These are phyloP conservation scores for Paraphysoderma sedebokerense DNA, from an alignment of 371 early-diverging fungal species.

Conservation along the genomic window DNA sequence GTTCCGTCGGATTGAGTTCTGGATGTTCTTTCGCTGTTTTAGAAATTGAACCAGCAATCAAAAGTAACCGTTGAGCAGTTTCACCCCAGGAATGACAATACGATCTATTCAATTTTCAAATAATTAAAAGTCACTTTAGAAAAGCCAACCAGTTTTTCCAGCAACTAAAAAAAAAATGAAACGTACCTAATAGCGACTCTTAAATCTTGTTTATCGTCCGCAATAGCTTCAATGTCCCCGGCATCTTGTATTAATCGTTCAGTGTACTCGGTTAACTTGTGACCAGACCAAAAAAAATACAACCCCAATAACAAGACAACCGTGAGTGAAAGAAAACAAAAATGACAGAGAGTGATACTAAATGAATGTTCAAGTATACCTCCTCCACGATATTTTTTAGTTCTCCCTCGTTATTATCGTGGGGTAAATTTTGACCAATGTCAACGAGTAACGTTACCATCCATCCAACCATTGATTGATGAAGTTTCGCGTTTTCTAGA, in stretches of 20 bases:
- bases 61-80: no score
- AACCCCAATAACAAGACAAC: neutral
- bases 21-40: no score
- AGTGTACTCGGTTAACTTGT: constrained; percentile 18
- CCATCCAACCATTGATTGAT: constrained; percentile 22
- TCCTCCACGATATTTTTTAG: constrained; percentile 14
- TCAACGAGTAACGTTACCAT: constrained; percentile 26
- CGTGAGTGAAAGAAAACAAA: neutral
- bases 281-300: neutral
- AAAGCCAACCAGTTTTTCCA: no score
- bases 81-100: no score
- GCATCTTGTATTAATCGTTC: constrained; percentile 17
- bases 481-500: constrained; percentile 23
- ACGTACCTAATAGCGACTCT: no score
- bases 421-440: constrained; percentile 13
- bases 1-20: no score
- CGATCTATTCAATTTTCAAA: no score
- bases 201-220: constrained; percentile 21
- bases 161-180: no score
- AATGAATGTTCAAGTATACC: neutral
- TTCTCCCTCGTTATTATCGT: constrained; percentile 19
- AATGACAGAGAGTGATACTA: neutral
- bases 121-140: no score
- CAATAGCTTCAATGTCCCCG: constrained; percentile 17
- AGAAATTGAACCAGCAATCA: no score